phyloP scores from a whole-genome alignment of 352 stramenopile species.

The Phytophthora crassamura region DNA sequence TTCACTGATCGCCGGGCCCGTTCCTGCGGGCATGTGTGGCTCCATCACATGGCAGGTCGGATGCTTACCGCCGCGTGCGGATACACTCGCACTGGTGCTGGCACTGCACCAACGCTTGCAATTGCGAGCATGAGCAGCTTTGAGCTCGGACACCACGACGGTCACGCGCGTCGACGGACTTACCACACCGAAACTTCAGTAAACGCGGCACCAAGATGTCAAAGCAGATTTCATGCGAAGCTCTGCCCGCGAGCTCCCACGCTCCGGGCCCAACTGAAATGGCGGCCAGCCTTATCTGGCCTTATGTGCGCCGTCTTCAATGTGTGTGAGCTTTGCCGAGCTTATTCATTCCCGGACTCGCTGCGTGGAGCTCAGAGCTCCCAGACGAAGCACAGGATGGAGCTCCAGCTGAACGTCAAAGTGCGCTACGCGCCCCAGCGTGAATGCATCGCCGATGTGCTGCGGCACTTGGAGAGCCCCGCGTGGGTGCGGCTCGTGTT shows the following conservation, averaged over 20 bases:
- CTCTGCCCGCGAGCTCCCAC: slow-evolving; percentile 27
- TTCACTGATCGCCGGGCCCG: slow-evolving; percentile 3
- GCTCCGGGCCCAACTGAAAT: slow-evolving; percentile 20
- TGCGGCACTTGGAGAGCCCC: slow-evolving; percentile 26
- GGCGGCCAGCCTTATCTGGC: slow-evolving; percentile 3
- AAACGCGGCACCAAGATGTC: slow-evolving; percentile 34
- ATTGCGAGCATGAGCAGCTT: too few species aligned
- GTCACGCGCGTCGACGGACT: too few species aligned
- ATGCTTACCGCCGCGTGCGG: background rate
- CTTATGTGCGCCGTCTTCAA: slow-evolving; percentile 17
- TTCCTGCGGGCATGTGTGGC: background rate
- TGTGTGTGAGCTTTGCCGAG: background rate
- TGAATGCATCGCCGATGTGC: slow-evolving; percentile 19
- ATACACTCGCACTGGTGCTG: slow-evolving; percentile 27
- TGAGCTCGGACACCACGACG: too few species aligned
- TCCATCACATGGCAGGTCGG: too few species aligned
- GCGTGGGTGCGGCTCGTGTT: slow-evolving; percentile 28
- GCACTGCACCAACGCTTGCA: too few species aligned
- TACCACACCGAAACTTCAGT: slow-evolving; percentile 28
- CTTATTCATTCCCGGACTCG: slow-evolving; percentile 26
- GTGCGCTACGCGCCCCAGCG: slow-evolving; percentile 9
- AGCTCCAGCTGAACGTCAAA: slow-evolving; percentile 28
- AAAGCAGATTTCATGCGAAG: slow-evolving; percentile 35
- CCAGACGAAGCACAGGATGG: too few species aligned
- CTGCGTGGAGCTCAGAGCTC: background rate